These are phyloP conservation scores for Nakaseomyces bracarensis DNA, from an alignment of 1,139 yeast genomes.

Conservation along the genomic window DNA sequence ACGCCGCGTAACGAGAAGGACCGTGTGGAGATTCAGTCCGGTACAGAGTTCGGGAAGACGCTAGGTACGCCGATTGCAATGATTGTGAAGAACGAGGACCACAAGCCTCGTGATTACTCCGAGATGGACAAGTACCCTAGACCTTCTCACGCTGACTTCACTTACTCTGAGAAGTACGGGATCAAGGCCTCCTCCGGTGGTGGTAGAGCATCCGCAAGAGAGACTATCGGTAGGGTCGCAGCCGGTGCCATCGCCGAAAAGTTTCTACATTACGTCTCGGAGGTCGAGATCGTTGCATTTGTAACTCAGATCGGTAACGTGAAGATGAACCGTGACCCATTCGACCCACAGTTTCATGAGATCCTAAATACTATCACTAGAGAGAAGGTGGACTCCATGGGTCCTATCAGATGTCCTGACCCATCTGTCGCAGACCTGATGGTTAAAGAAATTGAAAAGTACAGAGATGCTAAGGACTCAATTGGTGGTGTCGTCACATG, in stretches of 20 bases:
- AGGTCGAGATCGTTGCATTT: conserved; percentile 92
- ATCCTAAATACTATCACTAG: conserved; percentile 70
- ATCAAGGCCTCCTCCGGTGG: conserved; percentile 93
- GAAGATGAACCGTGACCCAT: conserved; percentile 66
- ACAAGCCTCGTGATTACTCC: conserved; percentile 89
- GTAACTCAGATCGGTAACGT: conserved; percentile 83
- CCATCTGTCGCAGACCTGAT: conserved; percentile 59
- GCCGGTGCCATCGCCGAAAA: conserved; percentile 98
- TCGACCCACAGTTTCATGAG: conserved; percentile 54
- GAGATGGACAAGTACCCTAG: conserved; percentile 94
- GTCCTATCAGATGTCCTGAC: conserved; percentile 94
- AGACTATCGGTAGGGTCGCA: conserved; percentile 96
- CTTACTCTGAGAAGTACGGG: conserved; percentile 85
- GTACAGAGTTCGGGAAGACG: conserved; percentile 84
- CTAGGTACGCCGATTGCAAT: conserved; percentile 94
- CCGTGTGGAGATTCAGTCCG: conserved; percentile 84
- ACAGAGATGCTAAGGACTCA: conserved; percentile 82
- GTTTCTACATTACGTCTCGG: conserved; percentile 63
- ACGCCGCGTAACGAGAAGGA: conserved; percentile 97
- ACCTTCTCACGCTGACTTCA: conserved; percentile 96
- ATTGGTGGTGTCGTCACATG: conserved; percentile 98
- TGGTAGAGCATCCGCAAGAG: conserved; percentile 95
- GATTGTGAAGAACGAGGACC: conserved; percentile 90
- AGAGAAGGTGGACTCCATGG: conserved; percentile 77
- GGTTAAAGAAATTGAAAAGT: conserved; percentile 80